A percentile compares a stretch with the other conserved stretches of the same genome.
Evolutionary conservation across 2,329 filamentous ascomycete species (phyloP).

Genomic region (Xylariaceae sp.): DNA sequence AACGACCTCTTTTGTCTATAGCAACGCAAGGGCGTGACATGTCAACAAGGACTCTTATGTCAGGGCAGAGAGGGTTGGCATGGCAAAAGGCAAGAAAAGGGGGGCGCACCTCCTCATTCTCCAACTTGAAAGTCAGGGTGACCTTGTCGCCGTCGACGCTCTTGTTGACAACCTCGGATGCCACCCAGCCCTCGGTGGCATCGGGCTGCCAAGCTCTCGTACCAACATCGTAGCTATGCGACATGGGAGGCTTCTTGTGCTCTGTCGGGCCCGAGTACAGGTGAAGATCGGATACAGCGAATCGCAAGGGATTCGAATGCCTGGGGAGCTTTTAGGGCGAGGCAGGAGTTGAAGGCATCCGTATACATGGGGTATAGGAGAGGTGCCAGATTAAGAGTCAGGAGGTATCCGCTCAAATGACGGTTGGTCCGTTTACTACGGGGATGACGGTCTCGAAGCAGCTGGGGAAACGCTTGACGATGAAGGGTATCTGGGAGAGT

Average conservation of each 20-base stretch:
- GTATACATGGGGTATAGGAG: conserved; percentile 20
- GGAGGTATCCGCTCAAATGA: conserved; percentile 22
- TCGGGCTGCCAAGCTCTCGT: conserved; percentile 99
- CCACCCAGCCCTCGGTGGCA: conserved; percentile 91
- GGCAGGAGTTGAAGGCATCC: conserved; percentile 28
- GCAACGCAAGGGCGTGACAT: conserved; percentile 1
- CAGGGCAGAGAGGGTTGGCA: neutral
- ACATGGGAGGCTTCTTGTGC: conserved; percentile 54
- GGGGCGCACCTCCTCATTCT: conserved; percentile 76
- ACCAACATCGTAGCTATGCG: conserved; percentile 91
- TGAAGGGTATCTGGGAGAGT: conserved; percentile 7
- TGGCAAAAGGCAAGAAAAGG: neutral
- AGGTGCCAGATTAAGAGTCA: conserved; percentile 10
- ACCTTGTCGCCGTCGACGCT: conserved; percentile 78
- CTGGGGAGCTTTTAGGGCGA: conserved; percentile 19
- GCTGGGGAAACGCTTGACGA: conserved; percentile 6
- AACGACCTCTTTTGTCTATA: conserved; percentile 70
- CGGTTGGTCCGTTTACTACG: conserved; percentile 3
- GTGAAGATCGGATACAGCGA: conserved; percentile 17
- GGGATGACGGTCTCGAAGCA: conserved; percentile 6
- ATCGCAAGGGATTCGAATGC: conserved; percentile 13
- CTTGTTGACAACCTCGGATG: conserved; percentile 89
- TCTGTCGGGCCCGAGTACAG: conserved; percentile 10
- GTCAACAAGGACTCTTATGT: neutral
- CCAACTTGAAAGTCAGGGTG: conserved; percentile 78